Evolutionary conservation across 345 rosid genomes (phyloP).

Genomic region (Eucalyptus sp.): DNA sequence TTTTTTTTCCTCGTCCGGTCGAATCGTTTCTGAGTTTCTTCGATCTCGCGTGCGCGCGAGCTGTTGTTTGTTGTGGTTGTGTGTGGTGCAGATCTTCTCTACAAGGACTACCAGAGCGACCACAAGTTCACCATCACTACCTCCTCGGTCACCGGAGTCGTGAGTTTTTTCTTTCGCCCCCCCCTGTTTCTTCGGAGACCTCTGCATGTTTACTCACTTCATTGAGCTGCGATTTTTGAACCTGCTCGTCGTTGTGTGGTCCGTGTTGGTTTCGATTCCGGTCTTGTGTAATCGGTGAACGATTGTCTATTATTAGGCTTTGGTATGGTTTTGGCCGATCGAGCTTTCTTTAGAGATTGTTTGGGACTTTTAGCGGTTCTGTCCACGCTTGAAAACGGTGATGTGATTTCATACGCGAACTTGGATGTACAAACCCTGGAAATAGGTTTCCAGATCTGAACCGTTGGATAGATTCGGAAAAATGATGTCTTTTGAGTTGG

Average conservation of each 20-base stretch:
- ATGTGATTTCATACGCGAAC: background rate
- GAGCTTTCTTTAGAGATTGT: background rate
- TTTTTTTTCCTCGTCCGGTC: background rate
- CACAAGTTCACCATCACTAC: slow-evolving; percentile 78
- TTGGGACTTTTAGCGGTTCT: background rate
- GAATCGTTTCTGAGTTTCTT: background rate
- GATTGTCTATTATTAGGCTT: background rate
- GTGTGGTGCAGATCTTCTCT: slow-evolving; percentile 45
- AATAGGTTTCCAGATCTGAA: background rate
- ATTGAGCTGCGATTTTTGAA: background rate
- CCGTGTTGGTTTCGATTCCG: background rate
- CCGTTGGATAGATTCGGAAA: background rate
- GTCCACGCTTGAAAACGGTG: background rate
- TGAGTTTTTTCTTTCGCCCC: slow-evolving; percentile 13
- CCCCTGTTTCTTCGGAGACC: background rate
- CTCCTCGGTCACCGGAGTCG: slow-evolving; percentile 65
- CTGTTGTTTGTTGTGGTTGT: background rate
- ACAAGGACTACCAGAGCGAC: slow-evolving; percentile 86
- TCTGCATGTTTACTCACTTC: background rate
- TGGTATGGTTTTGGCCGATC: background rate
- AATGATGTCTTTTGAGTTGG: background rate
- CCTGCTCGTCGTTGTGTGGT: background rate
- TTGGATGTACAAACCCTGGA: background rate
- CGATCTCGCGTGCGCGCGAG: background rate
- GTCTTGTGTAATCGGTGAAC: background rate